A percentile compares a stretch with the other conserved stretches of the same genome.
phyloP scores from a whole-genome alignment of 163 green algal genomes.

The Scenedesmus sp. region DNA sequence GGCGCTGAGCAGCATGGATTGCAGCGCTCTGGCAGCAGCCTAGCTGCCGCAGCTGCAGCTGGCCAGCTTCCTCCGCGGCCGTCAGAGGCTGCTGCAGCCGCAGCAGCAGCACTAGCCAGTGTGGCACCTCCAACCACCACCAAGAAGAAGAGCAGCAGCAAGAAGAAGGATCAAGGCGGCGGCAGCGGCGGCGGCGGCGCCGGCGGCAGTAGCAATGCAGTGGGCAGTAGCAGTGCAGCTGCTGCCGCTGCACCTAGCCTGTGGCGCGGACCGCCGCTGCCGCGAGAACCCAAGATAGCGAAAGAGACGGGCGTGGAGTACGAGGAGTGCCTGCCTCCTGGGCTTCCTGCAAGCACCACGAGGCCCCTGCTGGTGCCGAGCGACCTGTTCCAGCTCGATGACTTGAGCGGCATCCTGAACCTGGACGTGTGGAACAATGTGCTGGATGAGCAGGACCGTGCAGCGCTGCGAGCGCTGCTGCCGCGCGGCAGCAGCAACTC shows the following conservation, averaged over 20 bases:
- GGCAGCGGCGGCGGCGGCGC: not conserved
- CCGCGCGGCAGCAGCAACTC: not conserved
- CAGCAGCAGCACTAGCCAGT: constrained; percentile 12
- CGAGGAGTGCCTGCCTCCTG: constrained; percentile 28
- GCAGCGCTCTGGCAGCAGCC: not conserved
- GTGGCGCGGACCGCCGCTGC: not conserved
- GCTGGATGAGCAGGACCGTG: constrained; percentile 26
- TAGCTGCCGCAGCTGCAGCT: not conserved
- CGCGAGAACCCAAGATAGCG: not conserved
- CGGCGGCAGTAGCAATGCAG: constrained; percentile 3
- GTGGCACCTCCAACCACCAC: not conserved
- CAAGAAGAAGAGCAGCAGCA: constrained; percentile 25
- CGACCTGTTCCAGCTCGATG: constrained; percentile 22
- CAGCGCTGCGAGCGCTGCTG: constrained; percentile 20
- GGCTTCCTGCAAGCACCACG: not conserved
- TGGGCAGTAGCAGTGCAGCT: not conserved
- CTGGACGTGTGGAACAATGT: constrained; percentile 44
- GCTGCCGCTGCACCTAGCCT: not conserved
- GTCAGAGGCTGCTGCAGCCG: not conserved
- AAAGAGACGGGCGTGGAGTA: constrained; percentile 45
- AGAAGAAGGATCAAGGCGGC: not conserved
- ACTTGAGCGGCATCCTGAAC: constrained; percentile 18
- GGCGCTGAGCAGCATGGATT: no score
- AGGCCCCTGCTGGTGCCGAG: constrained; percentile 33
- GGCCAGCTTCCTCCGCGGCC: not conserved